Evolutionary conservation across 1,284 basidiomycete species (phyloP).

Genomic region (Schizophyllum commune): DNA sequence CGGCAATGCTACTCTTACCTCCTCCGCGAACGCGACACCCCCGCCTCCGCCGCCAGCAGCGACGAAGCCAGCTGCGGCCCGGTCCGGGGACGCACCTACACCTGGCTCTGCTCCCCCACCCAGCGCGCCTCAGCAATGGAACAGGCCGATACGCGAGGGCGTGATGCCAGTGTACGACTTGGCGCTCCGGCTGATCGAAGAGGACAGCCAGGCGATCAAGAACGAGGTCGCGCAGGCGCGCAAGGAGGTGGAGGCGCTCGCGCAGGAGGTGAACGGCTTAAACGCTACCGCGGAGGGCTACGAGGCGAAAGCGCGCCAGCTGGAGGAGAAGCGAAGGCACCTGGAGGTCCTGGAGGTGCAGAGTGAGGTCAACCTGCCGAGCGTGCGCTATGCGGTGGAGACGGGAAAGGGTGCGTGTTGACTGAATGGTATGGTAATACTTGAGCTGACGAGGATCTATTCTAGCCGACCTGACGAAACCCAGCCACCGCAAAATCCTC

Average conservation of each 20-base stretch:
- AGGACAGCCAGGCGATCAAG: conserved; percentile 32
- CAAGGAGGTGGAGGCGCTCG: conserved; percentile 20
- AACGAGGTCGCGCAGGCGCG: conserved; percentile 20
- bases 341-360: conserved; percentile 52
- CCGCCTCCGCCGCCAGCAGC: too few relatives aligned
- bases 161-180: conserved; percentile 78
- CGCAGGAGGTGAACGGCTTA: conserved; percentile 24
- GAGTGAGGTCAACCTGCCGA: conserved; percentile 70
- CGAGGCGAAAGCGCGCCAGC: conserved; percentile 28
- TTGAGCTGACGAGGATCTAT: not conserved
- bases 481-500: conserved; percentile 72
- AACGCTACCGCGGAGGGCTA: conserved; percentile 23
- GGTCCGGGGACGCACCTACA: conserved; percentile 15
- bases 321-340: conserved; percentile 26
- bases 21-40: not conserved
- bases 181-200: conserved; percentile 60
- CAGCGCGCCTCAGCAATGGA: conserved; percentile 52
- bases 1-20: not conserved
- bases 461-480: conserved; percentile 54
- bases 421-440: not conserved
- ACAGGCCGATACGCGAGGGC: conserved; percentile 57
- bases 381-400: conserved; percentile 70
- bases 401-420: conserved; percentile 60
- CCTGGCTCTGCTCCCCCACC: conserved; percentile 37
- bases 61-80: not conserved